A percentile compares a stretch with the other conserved stretches of the same genome.
phyloP scores from a whole-genome alignment of 495 filamentous ascomycete species.

The Venustampulla echinocandica region DNA sequence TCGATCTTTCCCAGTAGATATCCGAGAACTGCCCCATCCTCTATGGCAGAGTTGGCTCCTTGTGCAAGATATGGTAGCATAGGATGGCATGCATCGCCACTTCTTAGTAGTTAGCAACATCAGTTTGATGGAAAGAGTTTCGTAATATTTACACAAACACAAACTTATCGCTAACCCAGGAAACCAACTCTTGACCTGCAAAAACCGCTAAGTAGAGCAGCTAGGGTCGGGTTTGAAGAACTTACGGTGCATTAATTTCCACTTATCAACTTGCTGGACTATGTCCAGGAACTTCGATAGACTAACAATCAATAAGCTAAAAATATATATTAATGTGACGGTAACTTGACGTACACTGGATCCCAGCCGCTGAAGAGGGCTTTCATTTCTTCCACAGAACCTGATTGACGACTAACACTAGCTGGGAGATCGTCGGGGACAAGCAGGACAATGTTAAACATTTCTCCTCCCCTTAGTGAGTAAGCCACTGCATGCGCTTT shows the following conservation, averaged over 20 bases:
- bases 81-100: slow-evolving; percentile 49
- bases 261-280: slow-evolving; percentile 27
- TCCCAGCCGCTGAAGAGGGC: slow-evolving; percentile 53
- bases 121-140: background rate
- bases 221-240: background rate
- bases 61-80: slow-evolving; percentile 51
- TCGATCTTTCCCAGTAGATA: slow-evolving; percentile 24
- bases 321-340: too few relatives aligned
- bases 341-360: too few relatives aligned
- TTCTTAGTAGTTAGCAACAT: background rate
- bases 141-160: background rate
- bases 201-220: background rate
- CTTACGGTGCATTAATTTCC: slow-evolving; percentile 30
- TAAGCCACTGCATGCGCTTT: slow-evolving; percentile 47
- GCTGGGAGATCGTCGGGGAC: slow-evolving; percentile 59
- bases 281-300: slow-evolving; percentile 6
- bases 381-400: slow-evolving; percentile 58
- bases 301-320: too few relatives aligned
- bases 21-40: slow-evolving; percentile 36
- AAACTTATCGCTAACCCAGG: background rate
- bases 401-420: slow-evolving; percentile 43
- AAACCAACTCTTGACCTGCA: background rate
- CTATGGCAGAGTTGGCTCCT: slow-evolving; percentile 34
- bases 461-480: slow-evolving; percentile 47
- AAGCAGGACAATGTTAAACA: slow-evolving; percentile 62